A percentile compares a stretch with the other conserved stretches of the same genome.
These are phyloP conservation scores for Fusarium succisae DNA, from an alignment of 2,329 filamentous ascomycete genomes.

Conservation along the genomic window DNA sequence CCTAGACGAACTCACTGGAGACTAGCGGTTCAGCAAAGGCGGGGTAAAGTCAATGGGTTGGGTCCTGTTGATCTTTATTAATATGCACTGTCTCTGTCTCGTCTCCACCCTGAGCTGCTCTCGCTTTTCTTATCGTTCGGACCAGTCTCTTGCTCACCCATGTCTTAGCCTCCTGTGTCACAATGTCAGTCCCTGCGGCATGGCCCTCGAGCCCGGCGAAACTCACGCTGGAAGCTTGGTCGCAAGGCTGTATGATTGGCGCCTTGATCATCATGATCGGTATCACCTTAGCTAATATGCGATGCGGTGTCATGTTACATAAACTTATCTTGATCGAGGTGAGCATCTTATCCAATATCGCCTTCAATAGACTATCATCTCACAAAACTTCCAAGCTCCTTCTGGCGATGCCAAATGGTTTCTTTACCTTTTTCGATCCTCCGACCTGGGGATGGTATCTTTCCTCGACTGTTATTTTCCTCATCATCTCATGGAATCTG, in stretches of 20 bases:
- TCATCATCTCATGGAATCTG: conserved; percentile 70
- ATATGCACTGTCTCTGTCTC: neutral
- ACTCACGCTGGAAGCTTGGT: conserved; percentile 56
- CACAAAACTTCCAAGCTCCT: conserved; percentile 53
- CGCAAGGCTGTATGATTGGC: conserved; percentile 59
- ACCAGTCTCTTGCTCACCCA: neutral
- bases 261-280: conserved; percentile 58
- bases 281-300: conserved; percentile 61
- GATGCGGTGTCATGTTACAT: conserved; percentile 56
- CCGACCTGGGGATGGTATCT: conserved; percentile 72
- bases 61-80: neutral
- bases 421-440: conserved; percentile 63
- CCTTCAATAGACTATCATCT: neutral
- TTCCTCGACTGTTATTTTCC: conserved; percentile 65
- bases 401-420: conserved; percentile 65
- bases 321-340: conserved; percentile 61
- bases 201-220: conserved; percentile 21
- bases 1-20: too few species aligned
- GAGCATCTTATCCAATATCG: neutral
- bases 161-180: neutral
- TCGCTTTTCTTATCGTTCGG: neutral
- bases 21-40: neutral
- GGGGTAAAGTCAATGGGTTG: neutral
- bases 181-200: neutral
- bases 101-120: neutral